Evolutionary conservation across 768 basidiomycete species (phyloP), one percentile per base, ranked within the genome.

Genomic region (Boletus subcaerulescens): DNA sequence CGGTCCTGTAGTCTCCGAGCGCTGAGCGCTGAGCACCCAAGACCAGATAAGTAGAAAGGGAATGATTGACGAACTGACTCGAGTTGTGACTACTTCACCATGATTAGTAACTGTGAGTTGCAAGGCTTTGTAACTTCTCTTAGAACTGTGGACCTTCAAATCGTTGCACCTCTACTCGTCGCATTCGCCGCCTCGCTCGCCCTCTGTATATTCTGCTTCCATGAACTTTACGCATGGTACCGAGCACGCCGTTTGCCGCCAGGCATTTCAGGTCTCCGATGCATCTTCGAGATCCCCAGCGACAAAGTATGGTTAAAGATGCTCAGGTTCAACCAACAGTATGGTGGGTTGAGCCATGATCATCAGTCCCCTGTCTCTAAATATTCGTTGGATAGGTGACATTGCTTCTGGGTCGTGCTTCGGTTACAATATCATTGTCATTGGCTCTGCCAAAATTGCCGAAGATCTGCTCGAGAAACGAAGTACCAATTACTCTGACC

Each of bases 381-480:
- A 7, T n/a, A 10, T 26, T 22, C 26, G 13, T 39, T 14, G 22
- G 3, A 45, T 38, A 65, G 60, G 60, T 50, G 56, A 65, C 43
- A 52, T 64, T 47, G 59, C 59, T 17, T 63, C 57, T 32, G 31
- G 32, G 11, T 56, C 52, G 18, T 3, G 61, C 4, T 49, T 59
- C 4, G 57, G 59, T 41, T 53, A 77, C 55, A 73, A 75, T 7
- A 65, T 80, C 39, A 65, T 80, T 18, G 52, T 80, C 38, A 60
- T 82, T 7, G 78, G 78, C 50, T 74, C 79, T 15, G 71, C 74
- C 5, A 61, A 69, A 38, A 73, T 72, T 5, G 71, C 75, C 9
- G 60, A 64, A 17, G 79, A 81, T 18, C 66, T 81, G 5, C 71
- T 82, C 5, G 78, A 81, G 57, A 80, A 74, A 52, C 72, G 76